Evolutionary conservation across 2,329 filamentous ascomycete species (phyloP).

Genomic region (Claviceps spartinae): DNA sequence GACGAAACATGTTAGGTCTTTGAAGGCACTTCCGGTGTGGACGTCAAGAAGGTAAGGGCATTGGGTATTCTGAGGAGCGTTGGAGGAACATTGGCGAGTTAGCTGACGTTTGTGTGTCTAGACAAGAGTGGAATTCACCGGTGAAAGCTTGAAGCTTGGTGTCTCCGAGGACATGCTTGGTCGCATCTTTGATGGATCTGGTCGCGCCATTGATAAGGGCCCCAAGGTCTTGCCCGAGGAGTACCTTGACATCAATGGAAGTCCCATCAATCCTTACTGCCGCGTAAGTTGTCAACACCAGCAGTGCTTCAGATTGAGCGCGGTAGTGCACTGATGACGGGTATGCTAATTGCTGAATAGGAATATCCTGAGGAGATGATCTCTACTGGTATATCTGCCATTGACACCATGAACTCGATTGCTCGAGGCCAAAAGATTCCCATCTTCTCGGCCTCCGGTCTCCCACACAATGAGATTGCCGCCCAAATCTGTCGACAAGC

Average conservation of each 20-base stretch:
- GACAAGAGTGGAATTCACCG: conserved; percentile 96
- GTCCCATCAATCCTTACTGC: conserved; percentile 95
- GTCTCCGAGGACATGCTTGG: conserved; percentile 99
- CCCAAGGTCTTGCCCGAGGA: conserved; percentile 97
- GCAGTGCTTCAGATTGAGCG: neutral
- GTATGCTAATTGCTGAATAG: conserved; percentile 29
- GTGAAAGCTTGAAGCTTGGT: conserved; percentile 93
- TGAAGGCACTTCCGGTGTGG: conserved; percentile 90
- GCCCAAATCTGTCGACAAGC: conserved; percentile 98
- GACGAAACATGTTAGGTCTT: conserved; percentile 55
- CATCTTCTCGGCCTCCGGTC: conserved; percentile 95
- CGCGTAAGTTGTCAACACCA: conserved; percentile 43
- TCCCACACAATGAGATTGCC: conserved; percentile 98
- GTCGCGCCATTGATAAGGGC: conserved; percentile 95
- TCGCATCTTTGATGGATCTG: conserved; percentile 96
- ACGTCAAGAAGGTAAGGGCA: conserved; percentile 84
- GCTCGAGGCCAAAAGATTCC: conserved; percentile 99
- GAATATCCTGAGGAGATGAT: conserved; percentile 99
- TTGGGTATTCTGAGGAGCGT: neutral
- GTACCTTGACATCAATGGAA: conserved; percentile 97
- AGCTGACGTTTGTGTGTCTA: conserved; percentile 25
- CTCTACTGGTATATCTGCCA: conserved; percentile 96
- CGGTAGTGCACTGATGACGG: neutral
- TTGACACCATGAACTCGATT: conserved; percentile 97
- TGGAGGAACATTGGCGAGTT: no score